Evolutionary conservation across 169 alveolate species (phyloP).

Genomic region (Amoebophrya sp.): DNA sequence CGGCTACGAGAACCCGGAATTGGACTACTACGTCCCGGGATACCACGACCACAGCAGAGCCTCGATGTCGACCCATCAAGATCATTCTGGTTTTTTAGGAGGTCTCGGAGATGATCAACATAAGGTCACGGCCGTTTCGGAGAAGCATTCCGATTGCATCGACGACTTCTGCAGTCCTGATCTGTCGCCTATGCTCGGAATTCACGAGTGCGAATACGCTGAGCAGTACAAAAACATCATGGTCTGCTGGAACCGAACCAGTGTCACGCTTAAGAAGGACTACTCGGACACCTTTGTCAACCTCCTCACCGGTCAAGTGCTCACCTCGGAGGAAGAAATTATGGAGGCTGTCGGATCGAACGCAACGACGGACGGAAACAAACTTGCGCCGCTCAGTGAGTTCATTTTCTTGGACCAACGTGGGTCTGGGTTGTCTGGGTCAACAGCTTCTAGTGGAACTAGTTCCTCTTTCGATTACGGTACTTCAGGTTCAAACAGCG

Average conservation of each 20-base stretch:
- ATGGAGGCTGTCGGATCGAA: no score
- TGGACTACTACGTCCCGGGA: no score
- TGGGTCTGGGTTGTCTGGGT: no score
- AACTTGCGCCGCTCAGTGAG: background rate
- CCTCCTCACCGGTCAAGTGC: background rate
- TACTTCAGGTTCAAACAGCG: background rate
- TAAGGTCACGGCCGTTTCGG: no score
- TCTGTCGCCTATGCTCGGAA: background rate
- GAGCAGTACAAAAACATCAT: conserved; percentile 3
- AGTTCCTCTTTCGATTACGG: no score
- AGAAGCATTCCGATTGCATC: background rate
- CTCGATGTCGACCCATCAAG: no score
- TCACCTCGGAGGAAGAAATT: no score
- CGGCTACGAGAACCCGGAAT: no score
- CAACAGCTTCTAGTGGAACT: no score
- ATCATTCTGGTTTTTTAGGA: no score
- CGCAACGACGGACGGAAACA: background rate
- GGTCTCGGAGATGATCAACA: no score
- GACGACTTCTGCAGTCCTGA: background rate
- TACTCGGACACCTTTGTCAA: background rate
- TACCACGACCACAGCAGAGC: no score
- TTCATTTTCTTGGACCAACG: background rate
- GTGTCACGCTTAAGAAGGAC: background rate
- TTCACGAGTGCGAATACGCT: background rate
- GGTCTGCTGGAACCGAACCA: background rate